Percentiles rank a stretch among this genome's conserved stretches.
phyloP scores from a whole-genome alignment of 1,284 basidiomycete genomes.

The Tilletia horrida region DNA sequence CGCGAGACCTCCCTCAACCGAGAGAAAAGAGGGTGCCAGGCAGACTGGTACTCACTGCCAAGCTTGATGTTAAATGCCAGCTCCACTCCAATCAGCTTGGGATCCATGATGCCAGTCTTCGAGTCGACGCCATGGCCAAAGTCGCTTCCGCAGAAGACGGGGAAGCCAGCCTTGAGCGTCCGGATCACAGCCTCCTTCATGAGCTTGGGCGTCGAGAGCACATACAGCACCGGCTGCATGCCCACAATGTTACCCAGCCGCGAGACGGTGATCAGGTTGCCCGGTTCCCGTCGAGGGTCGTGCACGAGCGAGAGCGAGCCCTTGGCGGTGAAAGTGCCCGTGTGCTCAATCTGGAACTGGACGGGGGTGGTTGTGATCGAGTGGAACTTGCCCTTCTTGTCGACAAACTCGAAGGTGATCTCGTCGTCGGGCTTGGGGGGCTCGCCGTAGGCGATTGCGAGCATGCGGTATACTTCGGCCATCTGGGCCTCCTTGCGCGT shows the following conservation, averaged over 20 bases:
- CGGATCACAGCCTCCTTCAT: slow-evolving; percentile 67
- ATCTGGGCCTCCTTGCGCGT: slow-evolving; percentile 77
- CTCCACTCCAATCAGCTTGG: slow-evolving; percentile 66
- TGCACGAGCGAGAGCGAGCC: slow-evolving; percentile 89
- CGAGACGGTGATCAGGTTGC: slow-evolving; percentile 84
- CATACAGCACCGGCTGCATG: slow-evolving; percentile 73
- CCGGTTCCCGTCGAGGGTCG: slow-evolving; percentile 81
- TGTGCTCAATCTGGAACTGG: slow-evolving; percentile 62
- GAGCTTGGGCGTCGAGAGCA: slow-evolving; percentile 77
- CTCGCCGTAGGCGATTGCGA: slow-evolving; percentile 72
- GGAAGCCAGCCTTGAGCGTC: slow-evolving; percentile 80
- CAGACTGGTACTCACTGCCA: slow-evolving; percentile 44
- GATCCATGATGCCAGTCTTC: slow-evolving; percentile 70
- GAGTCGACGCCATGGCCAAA: slow-evolving; percentile 73
- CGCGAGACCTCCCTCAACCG: no score
- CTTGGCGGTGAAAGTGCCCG: slow-evolving; percentile 60
- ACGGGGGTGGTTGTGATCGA: slow-evolving; percentile 72
- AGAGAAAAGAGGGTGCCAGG: slow-evolving; percentile 24
- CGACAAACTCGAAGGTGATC: slow-evolving; percentile 59
- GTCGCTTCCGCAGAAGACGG: slow-evolving; percentile 90
- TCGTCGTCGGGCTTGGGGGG: slow-evolving; percentile 37
- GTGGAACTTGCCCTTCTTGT: slow-evolving; percentile 72
- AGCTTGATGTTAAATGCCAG: slow-evolving; percentile 65
- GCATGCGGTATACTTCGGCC: slow-evolving; percentile 78
- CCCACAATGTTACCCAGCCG: slow-evolving; percentile 89